phyloP scores from a whole-genome alignment of 257 asterid species.

The Fraxinus excelsior region DNA sequence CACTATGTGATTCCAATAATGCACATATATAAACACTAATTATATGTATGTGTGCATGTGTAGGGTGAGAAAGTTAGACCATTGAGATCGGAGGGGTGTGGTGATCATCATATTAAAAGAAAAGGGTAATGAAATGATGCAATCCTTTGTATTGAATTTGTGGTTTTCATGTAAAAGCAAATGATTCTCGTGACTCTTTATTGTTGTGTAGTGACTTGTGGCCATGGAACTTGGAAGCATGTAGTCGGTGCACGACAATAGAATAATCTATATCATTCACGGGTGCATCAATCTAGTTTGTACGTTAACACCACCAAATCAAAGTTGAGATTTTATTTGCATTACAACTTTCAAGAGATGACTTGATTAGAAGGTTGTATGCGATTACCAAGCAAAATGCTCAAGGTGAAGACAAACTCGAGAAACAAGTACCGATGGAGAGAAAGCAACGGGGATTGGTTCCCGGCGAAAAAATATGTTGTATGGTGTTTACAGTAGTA shows the following conservation, averaged over 20 bases:
- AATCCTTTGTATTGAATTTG: not conserved
- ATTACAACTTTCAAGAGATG: not conserved
- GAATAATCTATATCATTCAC: constrained; percentile 29
- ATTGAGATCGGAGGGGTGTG: not conserved
- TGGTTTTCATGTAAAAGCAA: constrained; percentile 28
- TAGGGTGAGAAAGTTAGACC: not conserved
- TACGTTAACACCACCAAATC: not conserved
- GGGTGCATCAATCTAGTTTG: constrained; percentile 17
- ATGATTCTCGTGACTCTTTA: constrained; percentile 57
- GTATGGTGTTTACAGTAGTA: too few relatives aligned
- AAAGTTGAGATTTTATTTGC: not conserved
- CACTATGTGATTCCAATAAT: not conserved
- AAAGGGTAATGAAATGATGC: not conserved
- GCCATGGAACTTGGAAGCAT: constrained; percentile 30
- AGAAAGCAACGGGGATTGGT: too few relatives aligned
- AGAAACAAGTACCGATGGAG: not conserved
- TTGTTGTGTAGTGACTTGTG: constrained; percentile 64
- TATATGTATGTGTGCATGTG: not conserved
- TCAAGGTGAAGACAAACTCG: not conserved
- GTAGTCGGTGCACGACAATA: constrained; percentile 22
- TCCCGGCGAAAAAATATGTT: too few relatives aligned
- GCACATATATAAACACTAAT: not conserved
- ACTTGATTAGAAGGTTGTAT: not conserved
- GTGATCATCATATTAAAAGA: not conserved
- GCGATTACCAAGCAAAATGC: not conserved